These are phyloP conservation scores for Alternaria longipes DNA, from an alignment of 2,329 filamentous ascomycete species.

Conservation along the genomic window DNA sequence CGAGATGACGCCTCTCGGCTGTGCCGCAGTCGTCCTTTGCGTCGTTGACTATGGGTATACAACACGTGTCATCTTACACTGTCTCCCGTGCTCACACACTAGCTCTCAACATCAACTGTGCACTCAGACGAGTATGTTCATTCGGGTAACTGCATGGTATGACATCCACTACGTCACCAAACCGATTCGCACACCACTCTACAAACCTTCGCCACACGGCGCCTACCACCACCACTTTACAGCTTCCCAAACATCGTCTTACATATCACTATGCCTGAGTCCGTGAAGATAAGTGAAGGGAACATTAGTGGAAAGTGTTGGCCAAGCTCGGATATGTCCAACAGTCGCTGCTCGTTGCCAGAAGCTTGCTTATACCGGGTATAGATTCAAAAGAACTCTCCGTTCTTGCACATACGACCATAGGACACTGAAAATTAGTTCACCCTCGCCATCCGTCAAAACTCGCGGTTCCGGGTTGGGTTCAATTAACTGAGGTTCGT, in stretches of 20 bases:
- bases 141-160: not conserved
- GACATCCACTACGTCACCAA: not conserved
- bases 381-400: fast-evolving
- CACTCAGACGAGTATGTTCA: not conserved
- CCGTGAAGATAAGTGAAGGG: not conserved
- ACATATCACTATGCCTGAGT: not conserved
- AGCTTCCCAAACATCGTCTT: not conserved
- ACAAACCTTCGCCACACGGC: too few relatives aligned
- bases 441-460: too few relatives aligned
- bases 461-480: too few relatives aligned
- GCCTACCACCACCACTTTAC: not conserved
- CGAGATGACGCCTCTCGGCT: not conserved
- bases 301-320: not conserved
- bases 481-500: too few relatives aligned
- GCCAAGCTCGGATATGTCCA: not conserved
- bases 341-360: not conserved
- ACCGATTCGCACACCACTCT: not conserved
- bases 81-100: not conserved
- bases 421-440: not conserved
- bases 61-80: not conserved
- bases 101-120: not conserved
- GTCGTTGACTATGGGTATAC: not conserved
- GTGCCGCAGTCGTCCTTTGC: not conserved
- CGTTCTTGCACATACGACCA: not conserved
- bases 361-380: not conserved